A percentile compares a stretch with the other conserved stretches of the same genome.
phyloP scores from a whole-genome alignment of 768 basidiomycete species.

The Lanmaoa rubissima region DNA sequence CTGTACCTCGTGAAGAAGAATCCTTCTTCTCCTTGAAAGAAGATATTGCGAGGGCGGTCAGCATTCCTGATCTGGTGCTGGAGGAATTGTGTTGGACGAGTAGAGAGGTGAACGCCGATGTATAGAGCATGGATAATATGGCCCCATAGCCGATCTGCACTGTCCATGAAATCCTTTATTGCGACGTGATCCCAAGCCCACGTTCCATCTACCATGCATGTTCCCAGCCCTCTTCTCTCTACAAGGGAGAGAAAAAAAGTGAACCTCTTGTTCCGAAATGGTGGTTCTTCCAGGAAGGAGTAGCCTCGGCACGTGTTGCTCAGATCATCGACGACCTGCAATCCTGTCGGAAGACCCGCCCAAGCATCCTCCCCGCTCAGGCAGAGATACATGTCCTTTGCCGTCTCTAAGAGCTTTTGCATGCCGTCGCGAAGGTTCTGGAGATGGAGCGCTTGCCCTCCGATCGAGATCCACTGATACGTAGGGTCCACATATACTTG shows the following conservation, averaged over 20 bases:
- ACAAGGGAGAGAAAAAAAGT: background rate
- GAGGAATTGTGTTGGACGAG: background rate
- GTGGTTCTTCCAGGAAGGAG: background rate
- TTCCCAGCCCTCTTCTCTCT: background rate
- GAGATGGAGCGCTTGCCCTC: background rate
- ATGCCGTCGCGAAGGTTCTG: background rate
- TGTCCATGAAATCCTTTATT: background rate
- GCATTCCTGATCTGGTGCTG: slow-evolving; percentile 6
- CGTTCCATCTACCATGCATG: no score
- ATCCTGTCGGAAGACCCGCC: background rate
- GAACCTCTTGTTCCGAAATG: no score
- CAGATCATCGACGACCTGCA: background rate
- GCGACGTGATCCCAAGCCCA: background rate
- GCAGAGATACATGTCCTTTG: background rate
- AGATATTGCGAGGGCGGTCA: background rate
- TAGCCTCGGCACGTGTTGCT: background rate
- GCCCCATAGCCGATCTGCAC: background rate
- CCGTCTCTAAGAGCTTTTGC: background rate
- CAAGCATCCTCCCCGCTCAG: background rate
- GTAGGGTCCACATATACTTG: background rate
- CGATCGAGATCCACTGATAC: background rate
- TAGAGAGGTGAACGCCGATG: slow-evolving; percentile 1
- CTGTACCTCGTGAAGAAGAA: no score
- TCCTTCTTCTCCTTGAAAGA: no score
- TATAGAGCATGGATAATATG: background rate